phyloP scores from a whole-genome alignment of 2,329 filamentous ascomycete genomes.

The Septoria petroselini region DNA sequence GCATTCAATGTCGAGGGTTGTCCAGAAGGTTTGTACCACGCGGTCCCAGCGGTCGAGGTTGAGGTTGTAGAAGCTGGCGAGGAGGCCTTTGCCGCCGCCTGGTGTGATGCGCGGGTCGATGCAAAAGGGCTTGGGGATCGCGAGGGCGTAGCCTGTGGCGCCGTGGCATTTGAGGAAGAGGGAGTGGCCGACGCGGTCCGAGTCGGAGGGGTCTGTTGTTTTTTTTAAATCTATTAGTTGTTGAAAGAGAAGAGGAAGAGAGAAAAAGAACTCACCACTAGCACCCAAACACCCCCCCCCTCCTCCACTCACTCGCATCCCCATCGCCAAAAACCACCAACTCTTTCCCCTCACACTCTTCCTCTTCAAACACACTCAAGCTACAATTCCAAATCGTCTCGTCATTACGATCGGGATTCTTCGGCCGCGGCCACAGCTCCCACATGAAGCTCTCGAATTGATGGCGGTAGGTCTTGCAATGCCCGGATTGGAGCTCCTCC shows the following conservation, averaged over 20 bases:
- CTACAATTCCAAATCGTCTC: constrained; percentile 6
- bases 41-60: not conserved
- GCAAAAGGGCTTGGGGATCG: constrained; percentile 5
- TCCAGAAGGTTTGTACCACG: not conserved
- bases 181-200: constrained; percentile 4
- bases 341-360: not conserved
- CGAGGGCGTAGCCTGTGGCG: not conserved
- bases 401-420: not conserved
- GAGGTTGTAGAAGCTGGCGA: not conserved
- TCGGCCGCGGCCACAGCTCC: constrained; percentile 1
- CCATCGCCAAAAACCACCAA: not conserved
- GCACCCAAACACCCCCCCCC: not conserved
- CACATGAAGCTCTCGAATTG: constrained; percentile 5
- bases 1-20: not conserved
- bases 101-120: not conserved
- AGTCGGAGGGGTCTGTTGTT: not conserved
- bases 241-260: too few species aligned
- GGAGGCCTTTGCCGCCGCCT: constrained; percentile 1
- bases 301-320: not conserved
- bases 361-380: not conserved
- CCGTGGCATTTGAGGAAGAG: constrained; percentile 2
- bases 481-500: not conserved
- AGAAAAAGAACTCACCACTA: not conserved
- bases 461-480: constrained; percentile 3
- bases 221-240: too few species aligned